Conservation (phyloP, 805 yeast genomes). For the Saccharomycopsis synnaedendra region DNA sequence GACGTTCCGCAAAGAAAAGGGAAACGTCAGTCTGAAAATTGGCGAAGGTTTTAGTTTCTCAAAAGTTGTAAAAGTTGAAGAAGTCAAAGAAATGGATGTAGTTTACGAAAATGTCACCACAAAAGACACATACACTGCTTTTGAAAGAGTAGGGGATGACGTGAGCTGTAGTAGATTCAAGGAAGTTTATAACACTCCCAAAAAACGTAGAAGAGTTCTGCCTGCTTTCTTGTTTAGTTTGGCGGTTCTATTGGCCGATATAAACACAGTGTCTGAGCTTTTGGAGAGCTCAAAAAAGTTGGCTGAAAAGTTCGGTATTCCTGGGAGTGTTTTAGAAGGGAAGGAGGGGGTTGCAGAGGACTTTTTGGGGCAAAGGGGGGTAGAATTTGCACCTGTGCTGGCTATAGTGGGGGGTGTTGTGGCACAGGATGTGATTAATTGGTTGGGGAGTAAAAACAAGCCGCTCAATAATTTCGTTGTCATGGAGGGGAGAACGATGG, state of each 20-base stretch:
- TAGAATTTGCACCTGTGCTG: constrained; percentile 74
- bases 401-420: constrained; percentile 85
- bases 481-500: constrained; percentile 58
- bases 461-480: constrained; percentile 77
- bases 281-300: constrained; percentile 21
- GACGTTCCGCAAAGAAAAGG: constrained; percentile 38
- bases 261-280: constrained; percentile 14
- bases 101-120: constrained; percentile 9
- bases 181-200: constrained; percentile 20
- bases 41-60: constrained; percentile 27
- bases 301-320: constrained; percentile 32
- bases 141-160: constrained; percentile 6
- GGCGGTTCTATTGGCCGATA: constrained; percentile 32
- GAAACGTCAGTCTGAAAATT: constrained; percentile 34
- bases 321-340: constrained; percentile 33
- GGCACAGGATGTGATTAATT: constrained; percentile 85
- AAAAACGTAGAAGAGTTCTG: constrained; percentile 36
- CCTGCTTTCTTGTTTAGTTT: constrained; percentile 49
- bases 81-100: constrained; percentile 18
- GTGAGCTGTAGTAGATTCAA: constrained; percentile 12
- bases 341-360: constrained; percentile 30
- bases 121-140: constrained; percentile 7
- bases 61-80: constrained; percentile 21
- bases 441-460: constrained; percentile 58
- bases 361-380: constrained; percentile 31